Evolutionary conservation across 169 alveolate species (phyloP).

Genomic region (Babesia sp.): DNA sequence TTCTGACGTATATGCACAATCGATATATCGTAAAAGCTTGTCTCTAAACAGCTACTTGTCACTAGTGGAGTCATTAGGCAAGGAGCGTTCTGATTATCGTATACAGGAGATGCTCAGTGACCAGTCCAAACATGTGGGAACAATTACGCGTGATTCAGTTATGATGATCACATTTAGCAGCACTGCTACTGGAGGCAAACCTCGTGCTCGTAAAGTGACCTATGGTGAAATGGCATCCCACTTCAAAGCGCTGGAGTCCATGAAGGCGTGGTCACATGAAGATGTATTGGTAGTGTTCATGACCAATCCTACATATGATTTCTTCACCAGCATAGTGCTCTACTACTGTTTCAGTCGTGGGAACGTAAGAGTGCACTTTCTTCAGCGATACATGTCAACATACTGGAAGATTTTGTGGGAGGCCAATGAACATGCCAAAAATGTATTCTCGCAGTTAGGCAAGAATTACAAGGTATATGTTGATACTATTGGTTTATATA

Average conservation of each 20-base stretch:
- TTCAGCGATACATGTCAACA: constrained; percentile 68
- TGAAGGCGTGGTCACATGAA: constrained; percentile 47
- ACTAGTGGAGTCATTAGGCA: constrained; percentile 63
- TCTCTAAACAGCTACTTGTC: constrained; percentile 53
- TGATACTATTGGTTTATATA: background rate
- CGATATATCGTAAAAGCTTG: constrained; percentile 51
- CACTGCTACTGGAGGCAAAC: constrained; percentile 16
- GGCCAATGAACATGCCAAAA: constrained; percentile 65
- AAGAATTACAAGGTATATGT: constrained; percentile 54
- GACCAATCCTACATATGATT: constrained; percentile 68
- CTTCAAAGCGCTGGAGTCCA: constrained; percentile 46
- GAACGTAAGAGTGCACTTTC: constrained; percentile 53
- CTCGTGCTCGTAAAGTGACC: constrained; percentile 53
- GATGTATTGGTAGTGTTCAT: constrained; percentile 58
- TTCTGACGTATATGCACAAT: constrained; percentile 61
- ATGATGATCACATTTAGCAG: constrained; percentile 63
- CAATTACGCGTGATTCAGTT: constrained; percentile 33
- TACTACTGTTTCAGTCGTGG: constrained; percentile 58
- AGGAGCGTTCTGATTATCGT: constrained; percentile 56
- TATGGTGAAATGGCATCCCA: constrained; percentile 53
- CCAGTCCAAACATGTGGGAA: constrained; percentile 49
- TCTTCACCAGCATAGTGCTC: constrained; percentile 46
- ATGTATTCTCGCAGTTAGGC: constrained; percentile 59
- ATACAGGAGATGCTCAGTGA: constrained; percentile 60
- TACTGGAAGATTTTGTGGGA: constrained; percentile 72